phyloP scores from a whole-genome alignment of 2,329 filamentous ascomycete species.

The Apiospora koreana region DNA sequence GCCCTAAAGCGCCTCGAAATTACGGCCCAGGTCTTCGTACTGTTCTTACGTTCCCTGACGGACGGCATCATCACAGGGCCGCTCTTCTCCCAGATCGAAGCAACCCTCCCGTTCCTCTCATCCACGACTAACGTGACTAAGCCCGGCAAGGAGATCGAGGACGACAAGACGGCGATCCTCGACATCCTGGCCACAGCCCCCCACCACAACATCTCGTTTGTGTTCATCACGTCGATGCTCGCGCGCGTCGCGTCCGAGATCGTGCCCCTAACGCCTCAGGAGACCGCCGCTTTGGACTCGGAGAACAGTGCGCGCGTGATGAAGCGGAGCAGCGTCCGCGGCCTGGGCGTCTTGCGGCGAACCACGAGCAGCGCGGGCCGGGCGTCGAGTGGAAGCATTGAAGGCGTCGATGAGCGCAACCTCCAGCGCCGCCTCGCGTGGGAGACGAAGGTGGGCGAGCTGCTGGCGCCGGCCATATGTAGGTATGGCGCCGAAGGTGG shows the following conservation, averaged over 20 bases:
- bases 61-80: slow-evolving; percentile 76
- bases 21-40: slow-evolving; percentile 68
- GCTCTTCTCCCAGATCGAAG: slow-evolving; percentile 71
- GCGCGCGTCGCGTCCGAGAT: slow-evolving; percentile 53
- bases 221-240: slow-evolving; percentile 81
- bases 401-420: slow-evolving; percentile 36
- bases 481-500: slow-evolving; percentile 31
- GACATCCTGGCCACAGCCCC: slow-evolving; percentile 73
- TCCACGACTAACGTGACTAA: slow-evolving; percentile 20
- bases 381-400: slow-evolving; percentile 19
- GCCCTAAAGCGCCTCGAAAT: slow-evolving; percentile 73
- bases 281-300: slow-evolving; percentile 9
- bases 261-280: background rate
- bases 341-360: slow-evolving; percentile 42
- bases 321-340: slow-evolving; percentile 29
- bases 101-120: slow-evolving; percentile 47
- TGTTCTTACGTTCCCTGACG: slow-evolving; percentile 73
- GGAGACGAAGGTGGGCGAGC: slow-evolving; percentile 62
- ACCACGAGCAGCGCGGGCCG: slow-evolving; percentile 32
- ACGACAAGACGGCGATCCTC: slow-evolving; percentile 59
- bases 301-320: slow-evolving; percentile 14
- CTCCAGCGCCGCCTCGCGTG: slow-evolving; percentile 58
- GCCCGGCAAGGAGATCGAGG: slow-evolving; percentile 31
- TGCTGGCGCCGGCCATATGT: slow-evolving; percentile 67
- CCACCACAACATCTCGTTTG: slow-evolving; percentile 85